phyloP scores from a whole-genome alignment of 805 yeast genomes.

The Wickerhamiella shivajii region DNA sequence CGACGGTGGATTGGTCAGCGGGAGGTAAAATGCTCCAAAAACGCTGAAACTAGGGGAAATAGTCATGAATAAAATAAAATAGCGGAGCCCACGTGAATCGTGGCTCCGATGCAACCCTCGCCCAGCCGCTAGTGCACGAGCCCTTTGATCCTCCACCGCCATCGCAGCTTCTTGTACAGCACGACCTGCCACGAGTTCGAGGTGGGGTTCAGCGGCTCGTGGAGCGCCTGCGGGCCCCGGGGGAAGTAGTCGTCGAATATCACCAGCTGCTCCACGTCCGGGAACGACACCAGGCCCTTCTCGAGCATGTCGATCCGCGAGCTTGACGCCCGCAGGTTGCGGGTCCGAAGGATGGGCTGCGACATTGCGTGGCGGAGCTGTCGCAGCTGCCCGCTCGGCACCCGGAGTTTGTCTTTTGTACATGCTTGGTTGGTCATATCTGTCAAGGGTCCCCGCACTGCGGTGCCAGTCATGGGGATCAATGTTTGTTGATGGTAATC shows the following conservation, averaged over 20 bases:
- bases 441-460: conserved; percentile 6
- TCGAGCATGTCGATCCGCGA: conserved; percentile 30
- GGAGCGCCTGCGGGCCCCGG: conserved; percentile 3
- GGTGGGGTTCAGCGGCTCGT: neutral
- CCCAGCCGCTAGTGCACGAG: conserved; percentile 24
- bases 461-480: neutral
- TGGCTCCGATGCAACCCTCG: neutral
- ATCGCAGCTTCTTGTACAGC: conserved; percentile 27
- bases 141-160: conserved; percentile 40
- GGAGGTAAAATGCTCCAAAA: neutral
- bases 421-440: conserved; percentile 15
- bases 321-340: conserved; percentile 11
- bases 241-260: conserved; percentile 23
- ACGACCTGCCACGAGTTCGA: conserved; percentile 16
- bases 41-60: neutral
- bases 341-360: conserved; percentile 5
- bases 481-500: no score
- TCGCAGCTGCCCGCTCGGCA: conserved; percentile 10
- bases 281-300: conserved; percentile 27
- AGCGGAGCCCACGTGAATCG: neutral
- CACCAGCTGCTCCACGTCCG: conserved; percentile 11
- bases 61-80: neutral
- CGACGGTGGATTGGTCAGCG: neutral
- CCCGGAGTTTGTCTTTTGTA: conserved; percentile 17
- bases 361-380: conserved; percentile 10